Evolutionary conservation across 192 early-diverging fungal genomes (phyloP).

Genomic region (Haplosporangium gracile): DNA sequence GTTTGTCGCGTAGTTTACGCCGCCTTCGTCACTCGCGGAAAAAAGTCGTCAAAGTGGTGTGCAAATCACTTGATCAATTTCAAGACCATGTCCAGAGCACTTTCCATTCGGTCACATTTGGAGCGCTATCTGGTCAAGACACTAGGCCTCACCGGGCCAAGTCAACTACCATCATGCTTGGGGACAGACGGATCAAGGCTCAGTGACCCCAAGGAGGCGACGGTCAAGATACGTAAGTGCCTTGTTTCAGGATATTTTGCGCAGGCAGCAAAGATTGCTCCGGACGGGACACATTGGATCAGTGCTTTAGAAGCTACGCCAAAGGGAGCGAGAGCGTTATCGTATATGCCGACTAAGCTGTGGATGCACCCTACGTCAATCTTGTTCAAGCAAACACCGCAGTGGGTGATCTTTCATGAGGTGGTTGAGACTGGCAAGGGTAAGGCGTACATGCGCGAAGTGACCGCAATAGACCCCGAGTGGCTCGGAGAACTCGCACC

Average conservation of each 20-base stretch:
- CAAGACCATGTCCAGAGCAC: conserved; percentile 83
- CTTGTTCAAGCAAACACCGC: conserved; percentile 88
- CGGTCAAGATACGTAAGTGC: conserved; percentile 69
- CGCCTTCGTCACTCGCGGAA: conserved; percentile 70
- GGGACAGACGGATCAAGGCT: conserved; percentile 43
- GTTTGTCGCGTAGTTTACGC: conserved; percentile 74
- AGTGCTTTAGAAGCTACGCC: conserved; percentile 63
- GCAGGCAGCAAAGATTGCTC: conserved; percentile 76
- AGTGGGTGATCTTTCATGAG: conserved; percentile 97
- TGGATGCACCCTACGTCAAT: conserved; percentile 93
- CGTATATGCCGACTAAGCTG: conserved; percentile 15
- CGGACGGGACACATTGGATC: conserved; percentile 77
- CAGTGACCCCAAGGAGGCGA: background rate
- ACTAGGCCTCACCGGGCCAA: conserved; percentile 42
- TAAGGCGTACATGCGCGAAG: conserved; percentile 97
- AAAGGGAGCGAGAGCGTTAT: background rate
- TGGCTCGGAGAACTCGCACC: conserved; percentile 98
- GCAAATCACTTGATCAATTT: conserved; percentile 82
- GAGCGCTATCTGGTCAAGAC: conserved; percentile 71
- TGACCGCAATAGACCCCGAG: conserved; percentile 91
- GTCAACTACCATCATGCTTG: conserved; percentile 56
- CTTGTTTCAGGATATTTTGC: conserved; percentile 81
- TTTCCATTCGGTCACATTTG: conserved; percentile 91
- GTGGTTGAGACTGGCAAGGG: conserved; percentile 87
- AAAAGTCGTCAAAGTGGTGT: conserved; percentile 84